These are phyloP conservation scores for Heliamphora exappendiculata DNA, from an alignment of 148 eudicot genomes.

Conservation along the genomic window DNA sequence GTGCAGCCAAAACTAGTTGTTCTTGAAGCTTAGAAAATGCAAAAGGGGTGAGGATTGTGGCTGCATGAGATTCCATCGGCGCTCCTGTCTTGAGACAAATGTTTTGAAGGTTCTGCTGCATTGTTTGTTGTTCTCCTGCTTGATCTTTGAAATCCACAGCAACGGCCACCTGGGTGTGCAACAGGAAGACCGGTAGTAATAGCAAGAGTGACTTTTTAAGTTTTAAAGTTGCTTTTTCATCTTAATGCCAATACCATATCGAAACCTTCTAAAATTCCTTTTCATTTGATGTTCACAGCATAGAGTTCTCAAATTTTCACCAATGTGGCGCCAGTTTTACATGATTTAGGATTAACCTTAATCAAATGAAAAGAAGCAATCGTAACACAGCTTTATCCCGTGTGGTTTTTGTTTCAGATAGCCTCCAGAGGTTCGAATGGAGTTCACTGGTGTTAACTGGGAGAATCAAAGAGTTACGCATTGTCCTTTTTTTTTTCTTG, in stretches of 20 bases:
- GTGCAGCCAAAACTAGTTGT: constrained; percentile 80
- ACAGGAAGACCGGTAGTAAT: background rate
- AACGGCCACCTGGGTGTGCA: constrained; percentile 56
- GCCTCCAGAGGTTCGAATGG: background rate
- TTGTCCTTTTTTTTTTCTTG: too few relatives aligned
- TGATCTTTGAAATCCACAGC: constrained; percentile 88
- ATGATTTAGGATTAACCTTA: background rate
- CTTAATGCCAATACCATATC: background rate
- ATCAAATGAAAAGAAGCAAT: background rate
- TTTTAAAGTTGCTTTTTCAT: background rate
- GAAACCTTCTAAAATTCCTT: background rate
- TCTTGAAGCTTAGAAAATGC: constrained; percentile 95
- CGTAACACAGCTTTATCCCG: background rate
- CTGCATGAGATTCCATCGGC: constrained; percentile 96
- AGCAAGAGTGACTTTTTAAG: background rate
- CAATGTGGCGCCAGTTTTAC: background rate
- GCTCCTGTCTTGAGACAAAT: constrained; percentile 87
- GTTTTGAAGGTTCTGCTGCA: constrained; percentile 92
- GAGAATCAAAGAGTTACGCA: too few relatives aligned
- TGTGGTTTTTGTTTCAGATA: background rate
- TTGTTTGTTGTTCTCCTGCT: constrained; percentile 87
- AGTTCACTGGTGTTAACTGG: background rate
- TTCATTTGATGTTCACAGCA: background rate
- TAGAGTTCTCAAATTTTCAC: background rate
- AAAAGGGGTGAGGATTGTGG: constrained; percentile 72